Conservation (phyloP, 768 basidiomycete genomes). For the Kwoniella dendrophila region DNA sequence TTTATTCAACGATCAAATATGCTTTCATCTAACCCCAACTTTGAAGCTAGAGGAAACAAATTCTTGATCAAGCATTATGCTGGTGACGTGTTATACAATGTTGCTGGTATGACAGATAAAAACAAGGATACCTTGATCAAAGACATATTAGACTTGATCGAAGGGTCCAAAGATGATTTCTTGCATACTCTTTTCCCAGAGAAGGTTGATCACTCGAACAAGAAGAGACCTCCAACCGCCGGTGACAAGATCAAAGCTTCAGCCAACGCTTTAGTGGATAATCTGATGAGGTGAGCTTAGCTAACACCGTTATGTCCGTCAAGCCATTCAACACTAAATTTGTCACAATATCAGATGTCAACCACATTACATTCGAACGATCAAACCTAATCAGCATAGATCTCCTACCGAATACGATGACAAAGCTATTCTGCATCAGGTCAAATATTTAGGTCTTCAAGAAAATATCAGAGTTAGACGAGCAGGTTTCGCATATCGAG, state of each 20-base stretch:
- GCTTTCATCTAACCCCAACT: slow-evolving; percentile 84
- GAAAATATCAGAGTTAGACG: slow-evolving; percentile 97
- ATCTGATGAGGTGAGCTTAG: slow-evolving; percentile 72
- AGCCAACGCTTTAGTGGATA: slow-evolving; percentile 94
- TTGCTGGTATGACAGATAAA: slow-evolving; percentile 98
- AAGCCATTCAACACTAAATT: no score
- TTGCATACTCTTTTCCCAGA: slow-evolving; percentile 88
- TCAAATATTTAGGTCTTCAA: slow-evolving; percentile 97
- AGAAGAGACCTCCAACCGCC: slow-evolving; percentile 96
- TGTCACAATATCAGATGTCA: slow-evolving; percentile 61
- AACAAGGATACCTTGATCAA: slow-evolving; percentile 98
- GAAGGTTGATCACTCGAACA: slow-evolving; percentile 90
- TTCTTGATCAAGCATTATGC: slow-evolving; percentile 97
- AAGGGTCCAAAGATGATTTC: slow-evolving; percentile 77
- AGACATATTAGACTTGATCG: slow-evolving; percentile 87
- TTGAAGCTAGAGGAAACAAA: slow-evolving; percentile 89
- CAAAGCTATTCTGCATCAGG: slow-evolving; percentile 95
- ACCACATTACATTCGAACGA: slow-evolving; percentile 97
- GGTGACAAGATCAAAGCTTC: slow-evolving; percentile 98
- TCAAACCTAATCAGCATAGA: slow-evolving; percentile 98
- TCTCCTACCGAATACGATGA: slow-evolving; percentile 87
- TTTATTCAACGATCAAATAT: slow-evolving; percentile 87
- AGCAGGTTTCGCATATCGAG: slow-evolving; percentile 96
- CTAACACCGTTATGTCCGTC: no score
- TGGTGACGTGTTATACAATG: slow-evolving; percentile 97